Evolutionary conservation across 768 basidiomycete species (phyloP).

Genomic region (Termitomyces sp.): DNA sequence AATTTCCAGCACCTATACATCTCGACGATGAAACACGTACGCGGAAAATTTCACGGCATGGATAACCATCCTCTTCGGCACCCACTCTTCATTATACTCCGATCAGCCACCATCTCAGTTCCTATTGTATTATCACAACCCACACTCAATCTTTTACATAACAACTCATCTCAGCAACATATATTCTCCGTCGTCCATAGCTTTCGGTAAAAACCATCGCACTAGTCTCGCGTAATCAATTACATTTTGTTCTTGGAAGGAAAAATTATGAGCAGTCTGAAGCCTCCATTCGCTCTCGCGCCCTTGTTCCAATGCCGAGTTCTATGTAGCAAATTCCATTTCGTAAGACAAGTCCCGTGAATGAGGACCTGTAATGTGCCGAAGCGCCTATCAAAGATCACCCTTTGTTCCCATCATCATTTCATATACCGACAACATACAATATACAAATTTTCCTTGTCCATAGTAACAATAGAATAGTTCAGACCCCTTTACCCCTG

Average conservation of each 20-base stretch:
- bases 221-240: constrained; percentile 3
- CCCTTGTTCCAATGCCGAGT: neutral
- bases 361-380: neutral
- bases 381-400: neutral
- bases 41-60: constrained; percentile 2
- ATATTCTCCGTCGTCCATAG: constrained; percentile 10
- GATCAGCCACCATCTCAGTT: constrained; percentile 1
- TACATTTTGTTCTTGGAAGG: neutral
- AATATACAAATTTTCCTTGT: neutral
- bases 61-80: neutral
- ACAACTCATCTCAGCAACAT: constrained; percentile 15
- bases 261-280: neutral
- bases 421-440: neutral
- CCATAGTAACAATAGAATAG: neutral
- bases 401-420: neutral
- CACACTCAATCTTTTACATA: neutral
- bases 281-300: neutral
- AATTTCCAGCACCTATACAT: neutral
- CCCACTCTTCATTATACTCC: neutral
- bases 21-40: neutral
- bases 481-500: too few species aligned
- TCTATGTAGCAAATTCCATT: neutral
- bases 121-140: constrained; percentile 6
- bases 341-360: neutral
- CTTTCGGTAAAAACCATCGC: constrained; percentile 10